phyloP scores from a whole-genome alignment of 2,329 filamentous ascomycete genomes.

The Fusarium mundagurra region DNA sequence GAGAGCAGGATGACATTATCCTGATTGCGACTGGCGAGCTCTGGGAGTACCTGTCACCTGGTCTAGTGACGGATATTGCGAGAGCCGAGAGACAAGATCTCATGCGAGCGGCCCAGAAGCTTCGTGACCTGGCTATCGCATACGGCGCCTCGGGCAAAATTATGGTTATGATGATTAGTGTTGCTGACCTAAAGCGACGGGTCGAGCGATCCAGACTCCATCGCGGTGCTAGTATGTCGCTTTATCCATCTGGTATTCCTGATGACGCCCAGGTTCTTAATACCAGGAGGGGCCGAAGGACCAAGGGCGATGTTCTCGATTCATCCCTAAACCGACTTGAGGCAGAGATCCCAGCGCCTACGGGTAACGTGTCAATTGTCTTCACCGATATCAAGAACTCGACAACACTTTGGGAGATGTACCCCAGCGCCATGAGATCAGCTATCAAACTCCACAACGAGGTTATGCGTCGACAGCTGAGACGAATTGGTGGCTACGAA shows the following conservation, averaged over 20 bases:
- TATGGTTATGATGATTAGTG: conserved; percentile 98
- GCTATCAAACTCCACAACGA: conserved; percentile 98
- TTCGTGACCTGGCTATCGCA: conserved; percentile 93
- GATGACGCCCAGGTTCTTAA: conserved; percentile 74
- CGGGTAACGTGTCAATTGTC: conserved; percentile 89
- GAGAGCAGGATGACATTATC: conserved; percentile 92
- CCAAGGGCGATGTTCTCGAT: conserved; percentile 76
- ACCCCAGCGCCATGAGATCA: conserved; percentile 92
- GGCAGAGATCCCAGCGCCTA: conserved; percentile 89
- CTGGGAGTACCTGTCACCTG: conserved; percentile 93
- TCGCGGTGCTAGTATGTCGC: conserved; percentile 84
- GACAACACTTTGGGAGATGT: conserved; percentile 94
- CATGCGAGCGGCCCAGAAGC: conserved; percentile 94
- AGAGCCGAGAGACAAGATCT: conserved; percentile 86
- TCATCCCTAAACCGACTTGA: conserved; percentile 88
- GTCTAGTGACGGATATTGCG: conserved; percentile 91
- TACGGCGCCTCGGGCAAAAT: conserved; percentile 95
- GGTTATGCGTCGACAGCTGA: conserved; percentile 91
- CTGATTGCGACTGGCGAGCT: conserved; percentile 90
- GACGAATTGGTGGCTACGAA: conserved; percentile 95
- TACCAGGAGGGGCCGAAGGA: conserved; percentile 71
- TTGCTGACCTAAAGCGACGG: conserved; percentile 88
- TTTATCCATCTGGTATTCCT: conserved; percentile 79
- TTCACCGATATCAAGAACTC: conserved; percentile 99
- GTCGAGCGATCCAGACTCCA: conserved; percentile 76